Base-by-base conservation (phyloP, 2,329 filamentous ascomycete genomes). In the Clonostachys rhizophaga region DNA sequence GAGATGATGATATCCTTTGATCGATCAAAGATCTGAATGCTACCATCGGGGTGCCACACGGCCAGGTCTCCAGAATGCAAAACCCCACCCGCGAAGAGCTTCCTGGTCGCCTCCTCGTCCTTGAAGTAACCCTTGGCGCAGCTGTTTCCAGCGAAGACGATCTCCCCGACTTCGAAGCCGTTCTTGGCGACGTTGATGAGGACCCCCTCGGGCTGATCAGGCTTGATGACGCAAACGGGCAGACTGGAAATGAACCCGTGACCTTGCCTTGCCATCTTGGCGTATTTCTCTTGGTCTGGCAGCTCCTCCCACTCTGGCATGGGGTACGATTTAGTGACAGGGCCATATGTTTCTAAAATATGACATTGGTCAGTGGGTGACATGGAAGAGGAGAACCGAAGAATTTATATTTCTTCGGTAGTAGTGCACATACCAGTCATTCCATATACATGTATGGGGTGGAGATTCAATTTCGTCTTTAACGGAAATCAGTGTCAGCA, bases 1-100 rank as follows among this genome's bases (percentile, higher is more conserved):
- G 89, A 95, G 52, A 99, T 99, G 59, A 99, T 99, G 46, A 99
- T 96, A 62, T 99, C 94, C 72, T 99, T 99, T 13, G 90, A 89
- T 17, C 94, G 80, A 67, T 99, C 94, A 49, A 95, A 73, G 53
- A 99, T 96, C 71, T 97, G 90, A 41, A 91, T 85, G 49, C 89
- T 87, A 2, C 92, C 91, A 62, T 97, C 94, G 0, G 86, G 78
- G 69, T 96, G 89, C 87, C 89, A 91, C 1, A 97, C 91, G 1
- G 94, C 94, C 43, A 99, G 68, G 64, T 99, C 94, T 1, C 94
- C 94, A 14, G 87, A 92, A 68, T 96, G 94, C 57, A 91, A 70
- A 17, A 85, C 90, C 4, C 91, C 91, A 7, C 94, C 94, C 0
- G 83, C 84, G 65, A 95, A 97, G 20, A 99, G 72, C 69, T 92